Conservation (phyloP, 371 early-diverging fungal genomes). For the Capniomyces stellatus region DNA sequence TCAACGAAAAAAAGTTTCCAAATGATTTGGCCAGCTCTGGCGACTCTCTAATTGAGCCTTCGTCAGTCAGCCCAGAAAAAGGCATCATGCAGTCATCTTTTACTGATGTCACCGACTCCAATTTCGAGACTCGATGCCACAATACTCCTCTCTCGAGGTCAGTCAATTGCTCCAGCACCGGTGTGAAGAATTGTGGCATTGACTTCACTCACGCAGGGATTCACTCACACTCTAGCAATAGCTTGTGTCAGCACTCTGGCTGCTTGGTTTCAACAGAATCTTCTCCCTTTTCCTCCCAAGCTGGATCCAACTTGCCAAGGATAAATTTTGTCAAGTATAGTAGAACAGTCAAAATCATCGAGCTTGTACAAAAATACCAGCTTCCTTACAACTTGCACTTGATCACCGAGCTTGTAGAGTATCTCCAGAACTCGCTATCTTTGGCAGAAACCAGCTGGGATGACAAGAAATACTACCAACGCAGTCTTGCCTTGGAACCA, state of each 20-base stretch:
- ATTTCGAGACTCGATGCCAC: no score
- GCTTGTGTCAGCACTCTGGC: no score
- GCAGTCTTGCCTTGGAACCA: constrained; percentile 1
- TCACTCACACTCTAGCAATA: no score
- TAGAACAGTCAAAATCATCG: constrained; percentile 1
- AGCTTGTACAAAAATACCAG: constrained; percentile 1
- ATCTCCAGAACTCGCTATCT: not conserved
- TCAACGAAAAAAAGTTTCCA: not conserved
- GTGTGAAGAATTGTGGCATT: no score
- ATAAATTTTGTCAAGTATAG: constrained; percentile 4
- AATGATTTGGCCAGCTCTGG: not conserved
- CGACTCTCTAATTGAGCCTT: not conserved
- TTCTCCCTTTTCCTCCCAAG: not conserved
- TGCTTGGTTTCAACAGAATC: not conserved
- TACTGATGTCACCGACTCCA: no score
- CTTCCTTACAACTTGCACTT: constrained; percentile 2
- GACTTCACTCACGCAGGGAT: not conserved
- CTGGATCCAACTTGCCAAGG: not conserved
- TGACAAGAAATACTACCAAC: constrained; percentile 5
- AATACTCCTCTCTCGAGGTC: not conserved
- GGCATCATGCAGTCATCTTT: not conserved
- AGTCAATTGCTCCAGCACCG: not conserved
- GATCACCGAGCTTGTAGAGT: constrained; percentile 2
- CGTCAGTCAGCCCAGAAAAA: not conserved
- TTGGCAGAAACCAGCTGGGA: not conserved